These are phyloP conservation scores for Fusarium sp. DNA, from an alignment of 2,329 filamentous ascomycete genomes.

Conservation along the genomic window DNA sequence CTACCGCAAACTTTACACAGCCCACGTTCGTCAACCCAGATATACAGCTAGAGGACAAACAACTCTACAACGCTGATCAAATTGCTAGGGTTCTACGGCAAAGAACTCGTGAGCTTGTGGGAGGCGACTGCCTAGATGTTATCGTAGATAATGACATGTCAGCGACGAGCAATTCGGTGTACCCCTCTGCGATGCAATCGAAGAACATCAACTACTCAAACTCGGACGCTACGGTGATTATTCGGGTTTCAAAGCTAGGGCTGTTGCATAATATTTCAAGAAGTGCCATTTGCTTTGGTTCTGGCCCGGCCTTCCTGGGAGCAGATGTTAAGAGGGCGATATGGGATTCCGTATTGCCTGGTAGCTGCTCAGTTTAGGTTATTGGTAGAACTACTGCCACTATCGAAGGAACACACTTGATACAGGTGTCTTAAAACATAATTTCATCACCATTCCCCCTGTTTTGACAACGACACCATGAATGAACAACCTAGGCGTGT, in stretches of 20 bases:
- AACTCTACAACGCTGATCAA: neutral
- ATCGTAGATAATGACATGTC: neutral
- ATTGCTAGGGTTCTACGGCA: neutral
- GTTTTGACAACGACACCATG: neutral
- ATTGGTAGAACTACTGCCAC: neutral
- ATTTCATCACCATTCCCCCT: neutral
- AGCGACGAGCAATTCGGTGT: neutral
- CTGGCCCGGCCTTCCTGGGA: neutral
- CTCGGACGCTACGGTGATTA: neutral
- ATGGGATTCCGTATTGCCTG: neutral
- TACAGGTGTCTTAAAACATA: neutral
- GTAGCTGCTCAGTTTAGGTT: neutral
- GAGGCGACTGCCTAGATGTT: neutral
- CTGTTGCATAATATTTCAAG: neutral
- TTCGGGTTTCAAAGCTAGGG: neutral
- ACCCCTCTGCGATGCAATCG: neutral
- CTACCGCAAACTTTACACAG: neutral
- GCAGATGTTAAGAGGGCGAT: neutral
- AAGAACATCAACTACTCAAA: neutral
- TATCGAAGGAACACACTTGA: neutral
- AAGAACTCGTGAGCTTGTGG: neutral
- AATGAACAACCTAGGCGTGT: neutral
- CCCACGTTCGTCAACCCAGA: neutral
- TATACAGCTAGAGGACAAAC: neutral
- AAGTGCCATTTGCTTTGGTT: neutral